These are phyloP conservation scores for Talaromyces piceae DNA, from an alignment of 2,329 filamentous ascomycete species.

Conservation along the genomic window DNA sequence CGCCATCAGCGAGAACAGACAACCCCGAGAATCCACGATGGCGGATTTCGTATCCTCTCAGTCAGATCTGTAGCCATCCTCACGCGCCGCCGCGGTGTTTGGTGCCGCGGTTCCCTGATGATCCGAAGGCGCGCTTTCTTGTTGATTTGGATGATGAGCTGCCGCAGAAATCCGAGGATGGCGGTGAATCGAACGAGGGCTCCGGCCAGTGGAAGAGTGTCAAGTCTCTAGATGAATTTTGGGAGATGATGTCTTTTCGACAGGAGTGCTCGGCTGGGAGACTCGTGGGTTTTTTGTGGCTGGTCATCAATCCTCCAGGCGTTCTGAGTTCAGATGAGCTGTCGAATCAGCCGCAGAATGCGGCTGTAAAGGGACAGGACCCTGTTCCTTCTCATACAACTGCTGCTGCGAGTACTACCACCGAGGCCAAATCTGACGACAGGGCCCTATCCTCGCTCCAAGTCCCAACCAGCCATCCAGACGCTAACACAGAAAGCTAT, in stretches of 20 bases:
- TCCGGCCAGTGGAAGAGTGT: slow-evolving; percentile 74
- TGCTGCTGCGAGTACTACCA: slow-evolving; percentile 15
- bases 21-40: slow-evolving; percentile 32
- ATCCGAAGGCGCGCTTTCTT: slow-evolving; percentile 85
- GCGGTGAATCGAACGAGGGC: slow-evolving; percentile 34
- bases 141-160: slow-evolving; percentile 83
- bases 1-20: slow-evolving; percentile 41
- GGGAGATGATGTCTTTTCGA: slow-evolving; percentile 96
- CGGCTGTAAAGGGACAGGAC: background rate
- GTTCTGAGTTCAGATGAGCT: slow-evolving; percentile 29
- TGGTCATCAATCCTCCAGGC: slow-evolving; percentile 65
- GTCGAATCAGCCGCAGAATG: slow-evolving; percentile 7
- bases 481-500: slow-evolving; percentile 3
- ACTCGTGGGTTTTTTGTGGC: slow-evolving; percentile 90
- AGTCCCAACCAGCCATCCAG: background rate
- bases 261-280: slow-evolving; percentile 93
- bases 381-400: background rate
- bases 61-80: slow-evolving; percentile 62
- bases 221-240: slow-evolving; percentile 80
- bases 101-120: slow-evolving; percentile 86
- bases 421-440: slow-evolving; percentile 13
- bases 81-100: slow-evolving; percentile 72
- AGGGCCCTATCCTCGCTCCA: slow-evolving; percentile 3
- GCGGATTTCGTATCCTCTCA: slow-evolving; percentile 60
- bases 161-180: slow-evolving; percentile 33